Percentiles rank a stretch among this genome's conserved stretches.
Evolutionary conservation across 139 green algal genomes (phyloP).

Genomic region (Medakamo hakoo): DNA sequence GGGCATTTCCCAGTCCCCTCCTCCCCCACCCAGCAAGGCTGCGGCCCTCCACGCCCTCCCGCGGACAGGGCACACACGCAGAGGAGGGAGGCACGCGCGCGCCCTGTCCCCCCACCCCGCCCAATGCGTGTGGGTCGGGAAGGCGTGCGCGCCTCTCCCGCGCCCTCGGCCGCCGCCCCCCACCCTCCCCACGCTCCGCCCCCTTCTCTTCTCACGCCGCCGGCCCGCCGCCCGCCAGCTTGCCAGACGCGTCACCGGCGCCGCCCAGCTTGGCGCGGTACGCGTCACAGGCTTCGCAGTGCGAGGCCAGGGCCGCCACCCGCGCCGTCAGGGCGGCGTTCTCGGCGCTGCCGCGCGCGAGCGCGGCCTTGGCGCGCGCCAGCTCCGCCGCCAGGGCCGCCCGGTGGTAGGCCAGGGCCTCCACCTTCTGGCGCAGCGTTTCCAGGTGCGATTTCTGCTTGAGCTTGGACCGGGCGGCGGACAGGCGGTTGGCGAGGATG

Average conservation of each 20-base stretch:
- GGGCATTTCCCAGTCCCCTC: no score
- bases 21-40: no score
- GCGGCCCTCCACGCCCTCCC: no score
- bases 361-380: neutral
- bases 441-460: conserved; percentile 39
- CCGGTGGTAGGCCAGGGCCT: conserved; percentile 3
- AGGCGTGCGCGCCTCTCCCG: no score
- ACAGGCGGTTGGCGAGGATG: conserved; percentile 61
- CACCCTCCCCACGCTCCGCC: no score
- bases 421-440: conserved; percentile 2
- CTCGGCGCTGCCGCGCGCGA: neutral
- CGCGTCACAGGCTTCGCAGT: neutral
- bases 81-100: no score
- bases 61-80: no score
- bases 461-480: conserved; percentile 55
- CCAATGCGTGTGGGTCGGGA: no score
- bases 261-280: neutral
- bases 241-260: neutral
- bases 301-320: neutral
- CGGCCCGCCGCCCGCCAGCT: no score
- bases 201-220: neutral
- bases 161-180: neutral
- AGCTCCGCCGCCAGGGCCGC: conserved; percentile 4
- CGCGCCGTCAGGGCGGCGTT: neutral
- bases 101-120: no score